phyloP scores from a whole-genome alignment of 176 grass and related monocot species.

The Carex myosuroides region DNA sequence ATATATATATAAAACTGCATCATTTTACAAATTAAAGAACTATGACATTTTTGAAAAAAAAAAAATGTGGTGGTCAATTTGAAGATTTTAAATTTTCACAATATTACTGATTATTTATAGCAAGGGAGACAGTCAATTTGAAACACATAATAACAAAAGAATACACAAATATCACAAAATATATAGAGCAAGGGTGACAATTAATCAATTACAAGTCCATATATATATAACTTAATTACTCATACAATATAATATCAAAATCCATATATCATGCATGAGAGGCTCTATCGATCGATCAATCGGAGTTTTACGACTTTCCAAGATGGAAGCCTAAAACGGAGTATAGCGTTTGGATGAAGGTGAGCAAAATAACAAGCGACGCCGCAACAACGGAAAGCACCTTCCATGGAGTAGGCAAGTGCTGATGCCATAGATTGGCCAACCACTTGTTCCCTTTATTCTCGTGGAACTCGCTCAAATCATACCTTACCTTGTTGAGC shows the following conservation, averaged over 20 bases:
- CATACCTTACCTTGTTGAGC: background rate
- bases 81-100: background rate
- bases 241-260: background rate
- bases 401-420: background rate
- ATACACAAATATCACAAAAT: background rate
- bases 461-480: background rate
- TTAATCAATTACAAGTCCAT: background rate
- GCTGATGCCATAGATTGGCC: background rate
- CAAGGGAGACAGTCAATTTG: background rate
- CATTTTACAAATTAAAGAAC: too few species aligned
- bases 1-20: too few species aligned
- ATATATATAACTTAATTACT: background rate
- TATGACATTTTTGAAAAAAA: too few species aligned
- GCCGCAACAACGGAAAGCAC: background rate
- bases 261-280: background rate
- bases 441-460: background rate
- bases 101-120: background rate
- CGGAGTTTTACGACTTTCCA: background rate
- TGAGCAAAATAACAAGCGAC: background rate
- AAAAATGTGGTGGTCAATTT: too few species aligned
- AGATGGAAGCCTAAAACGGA: background rate
- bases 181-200: background rate
- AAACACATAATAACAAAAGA: background rate
- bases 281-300: background rate
- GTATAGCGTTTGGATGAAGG: background rate